Evolutionary conservation across 768 basidiomycete species (phyloP), one percentile per base, ranked within the genome.

Genomic region (Auriscalpium vulgare): DNA sequence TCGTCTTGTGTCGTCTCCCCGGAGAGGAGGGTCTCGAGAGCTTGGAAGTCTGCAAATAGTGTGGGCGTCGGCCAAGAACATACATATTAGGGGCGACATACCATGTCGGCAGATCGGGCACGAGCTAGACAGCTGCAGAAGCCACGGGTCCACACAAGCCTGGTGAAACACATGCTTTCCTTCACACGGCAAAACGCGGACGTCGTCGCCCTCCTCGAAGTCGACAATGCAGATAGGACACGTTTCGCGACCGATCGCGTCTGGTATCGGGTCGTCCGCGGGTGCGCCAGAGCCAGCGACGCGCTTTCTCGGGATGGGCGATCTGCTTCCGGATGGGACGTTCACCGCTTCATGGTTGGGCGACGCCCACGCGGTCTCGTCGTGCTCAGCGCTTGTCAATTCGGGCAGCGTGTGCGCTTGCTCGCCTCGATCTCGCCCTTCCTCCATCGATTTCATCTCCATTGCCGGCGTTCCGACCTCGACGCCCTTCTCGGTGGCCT

Each of bases 171-270:
- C 78, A 67, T 97, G 95, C 60, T 89, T 84, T 47, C 88, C 88
- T 66, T 94, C 90, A 69, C 95, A 97, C 1, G 94, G 95, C 49
- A 97, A 71, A 43, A 95, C 79, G 21, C 95, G 84, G 13, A 97
- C 71, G 67, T 95, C 91, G 64, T 97, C 95, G 1, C 93, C 95
- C 58, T 90, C 87, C 68, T 94, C 89, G 64, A 97, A 97, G 63
- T 95, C 93, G 47, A 91, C 78, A 57, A 97, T 87, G 69, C 95
- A 97, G 58, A 97, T 97, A 5, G 95, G 94, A 72, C 95, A 97
- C 11, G 87, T 91, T 69, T 93, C 88, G 40, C 82, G 79, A 5
- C 88, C 88, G 37, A 91, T 89, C 13, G 80, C 77, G 40, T 78
- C 82, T 1, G 84, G 86, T 51, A 82, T 75, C 14, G 80, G 68